Percentiles rank a stretch among this genome's conserved stretches.
Evolutionary conservation across 805 yeast genomes (phyloP).

Genomic region (Wickerhamiella sergipiensis): DNA sequence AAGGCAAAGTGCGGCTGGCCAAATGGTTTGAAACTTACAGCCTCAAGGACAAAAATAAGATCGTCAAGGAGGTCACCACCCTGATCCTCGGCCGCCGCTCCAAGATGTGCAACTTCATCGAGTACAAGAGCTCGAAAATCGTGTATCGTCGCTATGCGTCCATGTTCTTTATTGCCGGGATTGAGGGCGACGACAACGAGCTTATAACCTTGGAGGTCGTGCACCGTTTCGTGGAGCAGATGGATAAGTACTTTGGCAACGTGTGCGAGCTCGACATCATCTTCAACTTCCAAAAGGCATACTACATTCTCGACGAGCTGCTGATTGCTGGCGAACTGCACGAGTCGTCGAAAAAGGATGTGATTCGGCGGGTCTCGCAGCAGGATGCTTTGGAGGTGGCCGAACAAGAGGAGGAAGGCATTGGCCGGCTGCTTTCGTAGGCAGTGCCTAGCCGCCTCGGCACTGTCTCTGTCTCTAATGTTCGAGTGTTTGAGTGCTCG

Average conservation of each 20-base stretch:
- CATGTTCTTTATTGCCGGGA: constrained; percentile 76
- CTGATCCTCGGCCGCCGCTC: constrained; percentile 72
- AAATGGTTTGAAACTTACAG: constrained; percentile 83
- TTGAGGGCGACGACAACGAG: constrained; percentile 76
- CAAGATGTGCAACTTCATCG: constrained; percentile 90
- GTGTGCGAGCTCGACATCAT: constrained; percentile 95
- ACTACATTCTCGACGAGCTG: constrained; percentile 81
- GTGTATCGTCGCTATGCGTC: constrained; percentile 91
- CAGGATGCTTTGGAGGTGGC: constrained; percentile 79
- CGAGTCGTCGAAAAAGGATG: constrained; percentile 72
- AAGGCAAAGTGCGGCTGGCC: constrained; percentile 84
- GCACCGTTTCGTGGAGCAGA: constrained; percentile 88
- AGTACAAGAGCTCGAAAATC: constrained; percentile 70
- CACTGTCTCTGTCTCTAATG: too few species aligned
- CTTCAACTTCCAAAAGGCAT: constrained; percentile 89
- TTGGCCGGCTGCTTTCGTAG: constrained; percentile 10
- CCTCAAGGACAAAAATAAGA: constrained; percentile 75
- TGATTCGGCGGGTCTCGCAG: constrained; percentile 58
- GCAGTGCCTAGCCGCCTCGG: too few species aligned
- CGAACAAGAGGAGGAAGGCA: constrained; percentile 42
- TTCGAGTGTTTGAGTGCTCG: too few species aligned
- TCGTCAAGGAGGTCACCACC: constrained; percentile 76
- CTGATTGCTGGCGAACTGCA: constrained; percentile 77
- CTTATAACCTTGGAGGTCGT: constrained; percentile 70
- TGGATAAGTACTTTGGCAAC: constrained; percentile 91